phyloP scores from a whole-genome alignment of 345 rosid genomes.

The Salix brachista region DNA sequence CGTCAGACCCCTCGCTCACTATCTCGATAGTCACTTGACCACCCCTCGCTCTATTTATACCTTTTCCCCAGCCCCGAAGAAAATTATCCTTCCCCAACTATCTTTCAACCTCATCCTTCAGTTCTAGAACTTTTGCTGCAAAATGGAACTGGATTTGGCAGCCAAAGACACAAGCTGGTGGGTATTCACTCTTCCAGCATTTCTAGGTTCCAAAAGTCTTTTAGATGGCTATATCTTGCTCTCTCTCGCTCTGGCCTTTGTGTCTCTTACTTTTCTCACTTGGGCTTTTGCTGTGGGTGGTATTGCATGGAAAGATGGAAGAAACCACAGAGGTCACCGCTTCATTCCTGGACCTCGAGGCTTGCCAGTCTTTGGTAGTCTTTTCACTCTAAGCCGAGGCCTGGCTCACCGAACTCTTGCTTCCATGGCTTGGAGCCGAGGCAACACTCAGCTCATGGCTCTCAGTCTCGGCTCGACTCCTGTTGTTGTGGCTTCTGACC shows the following conservation, averaged over 20 bases:
- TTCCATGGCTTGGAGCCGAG: slow-evolving; percentile 48
- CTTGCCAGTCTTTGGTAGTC: slow-evolving; percentile 69
- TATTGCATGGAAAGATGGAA: slow-evolving; percentile 62
- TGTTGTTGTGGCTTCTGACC: slow-evolving; percentile 65
- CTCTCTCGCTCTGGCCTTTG: slow-evolving; percentile 35
- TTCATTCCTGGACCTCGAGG: slow-evolving; percentile 69
- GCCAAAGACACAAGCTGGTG: slow-evolving; percentile 53
- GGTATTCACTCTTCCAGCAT: slow-evolving; percentile 58
- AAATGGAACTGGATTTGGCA: slow-evolving; percentile 25
- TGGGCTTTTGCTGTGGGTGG: slow-evolving; percentile 70
- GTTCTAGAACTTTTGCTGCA: neutral
- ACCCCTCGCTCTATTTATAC: neutral
- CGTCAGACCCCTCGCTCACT: no score
- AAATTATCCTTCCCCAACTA: no score
- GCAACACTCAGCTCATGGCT: slow-evolving; percentile 63
- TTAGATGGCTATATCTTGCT: slow-evolving; percentile 27
- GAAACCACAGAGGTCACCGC: slow-evolving; percentile 39
- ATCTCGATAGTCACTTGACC: neutral
- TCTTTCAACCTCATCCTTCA: neutral
- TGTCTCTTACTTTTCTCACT: slow-evolving; percentile 37
- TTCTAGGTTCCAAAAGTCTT: slow-evolving; percentile 37
- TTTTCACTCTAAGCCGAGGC: slow-evolving; percentile 57
- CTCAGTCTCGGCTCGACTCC: slow-evolving; percentile 78
- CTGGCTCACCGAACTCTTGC: slow-evolving; percentile 69
- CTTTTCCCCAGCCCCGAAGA: no score